A percentile compares a stretch with the other conserved stretches of the same genome.
phyloP scores from a whole-genome alignment of 345 rosid genomes.

The Balakata baccata region DNA sequence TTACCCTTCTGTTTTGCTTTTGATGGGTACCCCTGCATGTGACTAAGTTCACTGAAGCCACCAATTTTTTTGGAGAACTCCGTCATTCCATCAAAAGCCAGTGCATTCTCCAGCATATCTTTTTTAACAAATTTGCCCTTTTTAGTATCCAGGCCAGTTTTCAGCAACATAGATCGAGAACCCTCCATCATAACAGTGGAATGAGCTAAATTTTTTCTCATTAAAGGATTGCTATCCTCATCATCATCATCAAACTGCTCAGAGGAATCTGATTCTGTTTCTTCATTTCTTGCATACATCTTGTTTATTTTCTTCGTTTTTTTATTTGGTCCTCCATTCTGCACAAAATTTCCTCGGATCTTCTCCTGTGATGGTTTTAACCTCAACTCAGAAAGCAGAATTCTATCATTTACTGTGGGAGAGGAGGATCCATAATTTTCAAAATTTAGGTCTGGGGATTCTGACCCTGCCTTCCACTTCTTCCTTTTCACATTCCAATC shows the following conservation, averaged over 20 bases:
- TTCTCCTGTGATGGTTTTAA: constrained; percentile 54
- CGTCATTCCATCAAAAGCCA: constrained; percentile 39
- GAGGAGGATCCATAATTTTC: constrained; percentile 49
- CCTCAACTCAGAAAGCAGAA: constrained; percentile 51
- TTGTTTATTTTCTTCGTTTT: constrained; percentile 44
- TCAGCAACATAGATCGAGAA: constrained; percentile 44
- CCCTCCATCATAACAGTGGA: constrained; percentile 43
- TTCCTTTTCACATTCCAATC: constrained; percentile 59
- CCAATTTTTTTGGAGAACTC: constrained; percentile 35
- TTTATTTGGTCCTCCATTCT: constrained; percentile 48
- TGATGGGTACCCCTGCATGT: constrained; percentile 37
- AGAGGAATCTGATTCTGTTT: constrained; percentile 84
- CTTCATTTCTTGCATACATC: constrained; percentile 48
- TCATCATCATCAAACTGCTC: constrained; percentile 58
- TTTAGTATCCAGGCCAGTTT: constrained; percentile 44
- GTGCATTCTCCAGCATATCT: constrained; percentile 38
- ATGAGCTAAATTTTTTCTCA: constrained; percentile 49
- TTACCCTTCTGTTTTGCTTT: constrained; percentile 78
- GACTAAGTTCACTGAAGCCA: constrained; percentile 37
- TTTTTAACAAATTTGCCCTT: constrained; percentile 42
- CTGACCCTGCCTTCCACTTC: constrained; percentile 56
- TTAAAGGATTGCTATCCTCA: constrained; percentile 47
- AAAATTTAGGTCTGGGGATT: constrained; percentile 51
- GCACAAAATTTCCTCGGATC: constrained; percentile 46
- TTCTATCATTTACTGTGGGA: constrained; percentile 53